A percentile compares a stretch with the other conserved stretches of the same genome.
Conservation (phyloP, 202 grass and related monocot species). For the Digitaria exilis region DNA sequence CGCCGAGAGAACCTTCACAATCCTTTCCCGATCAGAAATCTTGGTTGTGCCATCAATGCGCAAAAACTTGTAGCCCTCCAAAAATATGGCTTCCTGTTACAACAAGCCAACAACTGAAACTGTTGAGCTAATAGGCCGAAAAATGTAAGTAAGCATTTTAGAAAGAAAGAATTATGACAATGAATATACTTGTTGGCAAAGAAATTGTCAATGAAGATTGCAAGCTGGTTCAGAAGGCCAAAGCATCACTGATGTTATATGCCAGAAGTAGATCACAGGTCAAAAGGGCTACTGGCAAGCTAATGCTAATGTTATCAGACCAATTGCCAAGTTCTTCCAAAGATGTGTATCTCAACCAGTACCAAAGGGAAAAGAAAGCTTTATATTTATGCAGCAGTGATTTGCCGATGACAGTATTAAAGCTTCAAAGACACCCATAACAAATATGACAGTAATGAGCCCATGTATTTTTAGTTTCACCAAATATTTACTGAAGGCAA, state of each 20-base stretch:
- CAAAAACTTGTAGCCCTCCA: conserved; percentile 78
- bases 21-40: conserved; percentile 76
- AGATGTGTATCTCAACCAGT: neutral
- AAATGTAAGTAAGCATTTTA: neutral
- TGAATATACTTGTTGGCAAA: neutral
- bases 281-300: conserved; percentile 10
- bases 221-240: neutral
- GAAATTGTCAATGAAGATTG: conserved; percentile 2
- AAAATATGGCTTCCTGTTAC: conserved; percentile 70
- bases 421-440: neutral
- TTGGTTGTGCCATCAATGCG: conserved; percentile 95
- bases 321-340: neutral
- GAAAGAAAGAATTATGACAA: neutral
- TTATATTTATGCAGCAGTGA: neutral
- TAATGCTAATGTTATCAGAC: conserved; percentile 1
- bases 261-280: conserved; percentile 17
- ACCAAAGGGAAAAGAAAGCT: neutral
- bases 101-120: conserved; percentile 37
- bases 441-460: neutral
- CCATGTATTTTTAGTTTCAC: conserved; percentile 13
- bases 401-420: neutral
- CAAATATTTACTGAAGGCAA: neutral
- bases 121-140: conserved; percentile 18
- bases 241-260: conserved; percentile 1
- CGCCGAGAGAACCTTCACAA: conserved; percentile 67